Base-by-base conservation (phyloP, 2,329 filamentous ascomycete species). In the Tolypocladium ovalisporum region DNA sequence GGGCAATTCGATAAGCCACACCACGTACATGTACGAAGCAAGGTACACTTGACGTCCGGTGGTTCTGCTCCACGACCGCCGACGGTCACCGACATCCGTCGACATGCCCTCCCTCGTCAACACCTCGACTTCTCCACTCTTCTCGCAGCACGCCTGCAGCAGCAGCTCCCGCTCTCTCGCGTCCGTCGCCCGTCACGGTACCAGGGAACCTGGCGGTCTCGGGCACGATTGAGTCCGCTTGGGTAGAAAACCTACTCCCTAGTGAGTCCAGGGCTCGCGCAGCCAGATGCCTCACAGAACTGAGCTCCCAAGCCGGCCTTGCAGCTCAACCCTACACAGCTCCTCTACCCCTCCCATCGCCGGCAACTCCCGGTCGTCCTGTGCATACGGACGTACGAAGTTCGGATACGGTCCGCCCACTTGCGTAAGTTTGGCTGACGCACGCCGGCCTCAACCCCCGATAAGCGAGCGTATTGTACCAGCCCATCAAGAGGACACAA, bases 391-490 rank as follows among this genome's bases (percentile, higher is more conserved):
- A 22, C 7, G 39, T 42, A 42, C 19, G 39, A n/a, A 22, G 39
- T 2, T 17, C 37, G 15, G 19, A 37, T n/a, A 12, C 15, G 2
- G 12, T 27, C 42, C 22, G 42, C 42, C 44, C 44, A 29, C 12
- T 22, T 27, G 44, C 15, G 52, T 22, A 9, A 37, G 52, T 36
- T 24, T 24, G 35, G 52, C 52, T n/a, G 35, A 29, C 35, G 35
- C 35, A 54, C n/a, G 59, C 52, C 27, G 42, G 52, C 49, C 55
- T 57, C 59, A 59, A 49, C 57, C 55, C 57, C 59, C 44, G 57
- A 60, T 59, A 60, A 60, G 59, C 57, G 57, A 60, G 57, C 49
- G 35, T 27, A 36, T n/a, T n/a, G n/a, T n/a, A n/a, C 51, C 36
- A 24, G 52, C 56, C 53, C 32, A 55, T 54, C 52, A 13, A 36